These are phyloP conservation scores for Aspergillus kassunensis DNA, from an alignment of 495 filamentous ascomycete genomes.

Conservation along the genomic window DNA sequence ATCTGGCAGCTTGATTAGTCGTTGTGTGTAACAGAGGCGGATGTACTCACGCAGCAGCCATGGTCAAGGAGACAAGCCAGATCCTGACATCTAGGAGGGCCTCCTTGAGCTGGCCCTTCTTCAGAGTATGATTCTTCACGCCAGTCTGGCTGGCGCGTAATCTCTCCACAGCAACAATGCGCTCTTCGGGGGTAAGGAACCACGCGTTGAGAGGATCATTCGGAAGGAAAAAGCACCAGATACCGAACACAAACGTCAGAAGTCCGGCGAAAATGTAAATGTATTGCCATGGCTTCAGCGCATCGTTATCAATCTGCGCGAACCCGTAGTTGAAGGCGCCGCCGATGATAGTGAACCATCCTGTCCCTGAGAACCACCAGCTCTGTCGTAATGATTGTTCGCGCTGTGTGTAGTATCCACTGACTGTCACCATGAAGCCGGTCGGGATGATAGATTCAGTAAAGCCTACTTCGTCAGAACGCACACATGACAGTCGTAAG, in stretches of 20 bases:
- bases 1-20: slow-evolving; percentile 28
- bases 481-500: no score
- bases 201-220: slow-evolving; percentile 51
- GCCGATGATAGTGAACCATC: slow-evolving; percentile 65
- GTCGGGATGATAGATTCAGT: slow-evolving; percentile 66
- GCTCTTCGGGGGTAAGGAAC: slow-evolving; percentile 49
- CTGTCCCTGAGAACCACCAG: slow-evolving; percentile 67
- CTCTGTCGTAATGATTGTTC: slow-evolving; percentile 64
- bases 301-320: slow-evolving; percentile 55
- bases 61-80: slow-evolving; percentile 54
- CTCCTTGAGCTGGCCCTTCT: slow-evolving; percentile 47
- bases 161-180: slow-evolving; percentile 51
- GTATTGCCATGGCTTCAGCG: slow-evolving; percentile 60
- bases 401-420: slow-evolving; percentile 61
- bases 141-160: slow-evolving; percentile 50
- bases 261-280: slow-evolving; percentile 64
- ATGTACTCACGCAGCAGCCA: slow-evolving; percentile 47
- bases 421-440: slow-evolving; percentile 63
- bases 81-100: slow-evolving; percentile 46
- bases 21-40: neutral
- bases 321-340: slow-evolving; percentile 67
- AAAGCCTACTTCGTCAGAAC: slow-evolving; percentile 42
- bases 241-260: slow-evolving; percentile 60
- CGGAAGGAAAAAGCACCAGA: slow-evolving; percentile 56
- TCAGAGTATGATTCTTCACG: slow-evolving; percentile 49